Evolutionary conservation across 2,329 filamentous ascomycete genomes (phyloP), one percentile per base, ranked within the genome.

Genomic region (Diaporthe sp.): DNA sequence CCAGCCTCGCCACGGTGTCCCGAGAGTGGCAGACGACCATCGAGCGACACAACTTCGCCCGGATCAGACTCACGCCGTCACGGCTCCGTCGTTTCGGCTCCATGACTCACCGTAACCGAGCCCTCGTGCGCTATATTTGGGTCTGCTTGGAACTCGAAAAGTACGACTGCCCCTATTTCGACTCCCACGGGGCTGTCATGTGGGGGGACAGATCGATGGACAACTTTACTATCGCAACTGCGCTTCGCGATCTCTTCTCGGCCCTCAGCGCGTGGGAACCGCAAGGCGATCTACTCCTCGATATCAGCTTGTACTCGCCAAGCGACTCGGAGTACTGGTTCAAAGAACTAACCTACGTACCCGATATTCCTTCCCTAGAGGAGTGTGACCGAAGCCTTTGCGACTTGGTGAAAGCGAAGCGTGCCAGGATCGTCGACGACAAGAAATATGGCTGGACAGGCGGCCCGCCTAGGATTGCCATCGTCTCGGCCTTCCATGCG

Each of bases 21-120:
- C 78, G 80, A 78, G 80, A 81, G 57, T 83, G 81, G 83, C 81
- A 83, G 74, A 73, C 68, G 19, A 73, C 75, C 22, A 65, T 84
- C 70, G 81, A 84, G 79, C 78, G 60, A 62, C 71, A 80, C 61
- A 82, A 77, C 76, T 84, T 84, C 74, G 71, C 79, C 62, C 78
- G 78, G 51, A 82, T 83, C 78, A 81, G 77, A 75, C 74, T 82
- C 57, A 83, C 81, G 42, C 77, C 75, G 71, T 79, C 79, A 62
- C 80, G 81, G 49, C 74, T 84, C 73, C 77, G 61, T 61, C 72
- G 82, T 58, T 81, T 83, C 74, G 53, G 73, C 75, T 77, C 76
- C 3, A 83, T 83, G 76, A 76, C 76, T 71, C 73, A 77, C 77
- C 82, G 81, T 44, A 82, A 81, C 73, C 80, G 78, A 51, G 75